Base-by-base conservation (phyloP, 371 early-diverging fungal species). In the Mortierella sp. region DNA sequence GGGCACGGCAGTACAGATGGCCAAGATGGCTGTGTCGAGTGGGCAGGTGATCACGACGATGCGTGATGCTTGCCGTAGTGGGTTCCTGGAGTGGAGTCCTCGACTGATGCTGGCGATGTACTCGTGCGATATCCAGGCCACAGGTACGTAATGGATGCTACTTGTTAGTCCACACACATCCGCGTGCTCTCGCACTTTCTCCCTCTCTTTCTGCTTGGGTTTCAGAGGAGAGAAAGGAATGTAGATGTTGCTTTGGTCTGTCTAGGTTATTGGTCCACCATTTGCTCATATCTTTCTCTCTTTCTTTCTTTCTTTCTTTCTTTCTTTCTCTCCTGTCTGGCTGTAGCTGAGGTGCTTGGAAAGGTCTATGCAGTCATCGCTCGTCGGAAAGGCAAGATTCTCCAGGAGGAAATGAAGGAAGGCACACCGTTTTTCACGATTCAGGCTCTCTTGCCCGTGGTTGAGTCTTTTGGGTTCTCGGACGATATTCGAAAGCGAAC, bases 391-490 rank as follows among this genome's bases (percentile, higher is more conserved):
- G 99, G 99, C 37, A 89, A 90, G 60, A 94, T 98, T 48, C 64
- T 96, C 11, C 90, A 94, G 4, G 99, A 99, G 72, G 97, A 97
- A 69, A 88, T 98, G 86, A 94, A 93, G 70, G 98, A 98, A 64
- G 98, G 98, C 44, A 97, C 97, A 0, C 93, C 96, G 0, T 95
- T 97, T 81, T 99, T 97, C 84, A 88, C 92, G 56, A 96, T 99
- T 80, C 88, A 88, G 60, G 93, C 98, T 0, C 75, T 88, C 43
- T 68, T 99, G n/a, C 99, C 99, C 23, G 99, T 99, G 2, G 90
- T 96, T 45, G 99, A 99, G 81, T 96, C 97, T 70, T 99, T 99
- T 87, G 99, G 99, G 11, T 98, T 99, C 81, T 92, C 98, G 23
- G 99, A 99, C 77, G 96, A 98, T 73, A 92, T 99, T 47, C 92